A percentile compares a stretch with the other conserved stretches of the same genome.
phyloP scores from a whole-genome alignment of 805 yeast species.

The Candida montana region DNA sequence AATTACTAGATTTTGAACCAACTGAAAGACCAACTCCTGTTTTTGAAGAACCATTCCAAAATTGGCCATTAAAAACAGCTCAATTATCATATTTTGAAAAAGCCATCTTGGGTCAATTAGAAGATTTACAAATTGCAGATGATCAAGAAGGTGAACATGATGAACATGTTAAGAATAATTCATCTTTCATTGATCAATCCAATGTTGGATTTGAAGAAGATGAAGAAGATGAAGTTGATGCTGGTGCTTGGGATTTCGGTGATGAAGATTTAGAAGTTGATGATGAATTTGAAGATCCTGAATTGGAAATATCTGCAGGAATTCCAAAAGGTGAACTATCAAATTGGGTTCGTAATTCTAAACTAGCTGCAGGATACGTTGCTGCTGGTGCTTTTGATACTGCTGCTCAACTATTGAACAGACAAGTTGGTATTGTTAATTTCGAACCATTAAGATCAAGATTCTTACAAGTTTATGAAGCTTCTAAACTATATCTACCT shows the following conservation, averaged over 20 bases:
- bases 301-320: conserved; percentile 30
- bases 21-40: conserved; percentile 44
- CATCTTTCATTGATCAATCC: conserved; percentile 30
- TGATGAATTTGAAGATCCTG: conserved; percentile 51
- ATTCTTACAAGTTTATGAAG: conserved; percentile 78
- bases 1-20: conserved; percentile 50
- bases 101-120: conserved; percentile 75
- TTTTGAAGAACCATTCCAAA: conserved; percentile 37
- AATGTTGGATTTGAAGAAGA: conserved; percentile 32
- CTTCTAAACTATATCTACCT: conserved; percentile 70
- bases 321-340: conserved; percentile 48
- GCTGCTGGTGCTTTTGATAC: conserved; percentile 97
- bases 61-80: conserved; percentile 82
- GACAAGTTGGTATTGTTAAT: conserved; percentile 80
- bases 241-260: conserved; percentile 67
- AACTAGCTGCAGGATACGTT: conserved; percentile 84
- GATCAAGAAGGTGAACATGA: conserved; percentile 24
- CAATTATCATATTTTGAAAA: conserved; percentile 78
- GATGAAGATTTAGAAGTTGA: conserved; percentile 73
- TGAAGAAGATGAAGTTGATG: conserved; percentile 51
- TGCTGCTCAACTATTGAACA: conserved; percentile 86
- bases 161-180: conserved; percentile 20
- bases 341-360: conserved; percentile 83
- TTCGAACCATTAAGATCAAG: conserved; percentile 84
- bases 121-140: conserved; percentile 51